Percentiles rank a stretch among this genome's conserved stretches.
Evolutionary conservation across 345 rosid species (phyloP).

Genomic region (Gossypium rotundifolium): DNA sequence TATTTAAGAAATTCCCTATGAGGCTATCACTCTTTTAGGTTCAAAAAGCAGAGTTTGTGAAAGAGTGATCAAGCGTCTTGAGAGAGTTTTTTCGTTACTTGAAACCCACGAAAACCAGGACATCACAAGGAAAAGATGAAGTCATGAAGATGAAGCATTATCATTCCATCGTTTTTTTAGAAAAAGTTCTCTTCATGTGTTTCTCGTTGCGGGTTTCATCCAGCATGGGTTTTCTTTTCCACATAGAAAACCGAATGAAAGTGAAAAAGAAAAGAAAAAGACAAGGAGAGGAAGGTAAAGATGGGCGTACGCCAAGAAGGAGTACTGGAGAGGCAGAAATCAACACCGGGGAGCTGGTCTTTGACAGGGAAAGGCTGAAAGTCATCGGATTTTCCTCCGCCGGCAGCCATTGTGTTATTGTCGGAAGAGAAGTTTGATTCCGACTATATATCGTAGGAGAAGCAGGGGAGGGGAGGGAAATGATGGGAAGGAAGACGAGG

Average conservation of each 20-base stretch:
- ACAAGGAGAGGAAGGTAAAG: background rate
- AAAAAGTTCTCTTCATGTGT: background rate
- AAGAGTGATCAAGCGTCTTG: background rate
- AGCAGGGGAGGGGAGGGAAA: background rate
- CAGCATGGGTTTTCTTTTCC: background rate
- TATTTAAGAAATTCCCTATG: too few relatives aligned
- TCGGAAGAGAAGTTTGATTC: background rate
- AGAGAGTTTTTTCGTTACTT: background rate
- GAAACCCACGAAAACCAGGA: constrained; percentile 6
- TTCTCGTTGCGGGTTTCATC: background rate
- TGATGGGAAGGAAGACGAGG: background rate
- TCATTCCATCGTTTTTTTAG: background rate
- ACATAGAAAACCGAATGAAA: background rate
- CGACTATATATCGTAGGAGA: background rate
- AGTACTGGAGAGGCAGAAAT: constrained; percentile 62
- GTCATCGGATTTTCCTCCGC: constrained; percentile 44
- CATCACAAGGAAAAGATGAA: too few relatives aligned
- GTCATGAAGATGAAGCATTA: background rate
- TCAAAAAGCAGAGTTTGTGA: background rate
- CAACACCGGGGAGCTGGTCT: constrained; percentile 87
- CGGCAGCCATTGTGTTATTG: constrained; percentile 23
- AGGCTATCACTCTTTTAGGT: background rate
- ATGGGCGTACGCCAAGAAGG: constrained; percentile 69
- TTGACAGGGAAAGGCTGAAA: constrained; percentile 69
- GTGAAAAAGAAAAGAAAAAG: background rate